Evolutionary conservation across 306 rosid species (phyloP).

Genomic region (Aeschynomene evenia): DNA sequence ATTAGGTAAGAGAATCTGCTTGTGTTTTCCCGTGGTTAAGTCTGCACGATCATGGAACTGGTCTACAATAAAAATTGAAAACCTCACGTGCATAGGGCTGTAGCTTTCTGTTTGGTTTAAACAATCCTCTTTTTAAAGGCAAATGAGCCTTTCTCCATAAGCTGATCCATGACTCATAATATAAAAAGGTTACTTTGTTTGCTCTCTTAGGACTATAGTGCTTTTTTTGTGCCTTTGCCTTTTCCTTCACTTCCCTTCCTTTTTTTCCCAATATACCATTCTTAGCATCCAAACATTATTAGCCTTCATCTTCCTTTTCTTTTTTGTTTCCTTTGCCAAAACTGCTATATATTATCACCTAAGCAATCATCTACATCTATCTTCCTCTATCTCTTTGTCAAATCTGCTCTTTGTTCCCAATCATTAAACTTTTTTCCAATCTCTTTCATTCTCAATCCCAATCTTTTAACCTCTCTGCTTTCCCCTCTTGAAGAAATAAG

Average conservation of each 20-base stretch:
- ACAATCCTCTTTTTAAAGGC: slow-evolving; percentile 20
- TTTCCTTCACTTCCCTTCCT: neutral
- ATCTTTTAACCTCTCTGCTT: neutral
- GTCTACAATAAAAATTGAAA: slow-evolving; percentile 18
- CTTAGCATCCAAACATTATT: slow-evolving; percentile 9
- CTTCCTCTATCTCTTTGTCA: neutral
- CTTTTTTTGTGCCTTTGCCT: slow-evolving; percentile 2
- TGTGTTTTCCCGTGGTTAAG: slow-evolving; percentile 10
- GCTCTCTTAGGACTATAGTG: slow-evolving; percentile 12
- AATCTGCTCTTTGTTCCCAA: neutral
- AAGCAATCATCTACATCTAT: too few relatives aligned
- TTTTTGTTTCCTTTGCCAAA: neutral
- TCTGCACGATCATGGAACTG: slow-evolving; percentile 28
- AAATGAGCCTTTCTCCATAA: neutral
- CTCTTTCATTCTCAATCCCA: neutral
- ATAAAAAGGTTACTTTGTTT: slow-evolving; percentile 33
- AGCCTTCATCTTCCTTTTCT: slow-evolving; percentile 4
- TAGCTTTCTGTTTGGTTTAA: slow-evolving; percentile 30
- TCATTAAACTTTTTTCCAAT: neutral
- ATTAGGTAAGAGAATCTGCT: slow-evolving; percentile 37
- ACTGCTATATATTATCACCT: neutral
- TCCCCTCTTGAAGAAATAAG: neutral
- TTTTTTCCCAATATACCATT: slow-evolving; percentile 12
- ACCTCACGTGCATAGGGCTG: slow-evolving; percentile 45
- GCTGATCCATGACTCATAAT: neutral